Base-by-base conservation (phyloP, 2,329 filamentous ascomycete species). In the Fusarium temperatum region DNA sequence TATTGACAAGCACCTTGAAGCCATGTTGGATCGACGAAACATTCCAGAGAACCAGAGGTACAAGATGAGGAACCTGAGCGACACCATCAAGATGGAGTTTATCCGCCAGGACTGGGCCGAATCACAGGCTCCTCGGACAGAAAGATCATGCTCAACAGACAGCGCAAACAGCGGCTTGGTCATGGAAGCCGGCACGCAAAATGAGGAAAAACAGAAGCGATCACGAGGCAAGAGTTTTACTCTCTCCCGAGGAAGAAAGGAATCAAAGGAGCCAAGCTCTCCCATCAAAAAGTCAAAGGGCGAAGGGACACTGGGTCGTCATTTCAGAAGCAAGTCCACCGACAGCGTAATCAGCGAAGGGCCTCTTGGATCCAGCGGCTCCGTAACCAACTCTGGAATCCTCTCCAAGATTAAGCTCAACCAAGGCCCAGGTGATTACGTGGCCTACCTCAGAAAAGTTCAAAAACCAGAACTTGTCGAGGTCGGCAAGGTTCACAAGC, bases 21-120 rank as follows among this genome's bases (percentile, higher is more conserved):
- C 88, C 7, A 87, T 90, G 82, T 81, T 97, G 82, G 94, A 98
- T 80, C 91, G 95, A 24, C 90, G 96, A 73, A 98, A 98, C 78
- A 97, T 98, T 62, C 95, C 96, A 7, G 94, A 97, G 79, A 93
- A 98, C 73, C 95, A 98, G 87, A 89, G 96, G 63, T 94, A 96
- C 82, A 97, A 97, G 84, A 98, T 99, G 95, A 90, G 96, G 51
- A 95, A 92, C 64, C 86, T 99, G 68, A 94, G 94, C 72, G 89
- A 94, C 74, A 93, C 93, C 41, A 95, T 98, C 85, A 99, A 99
- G 84, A 94, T 95, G 80, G 95, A 98, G 80, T 97, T 99, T 78
- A 95, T 98, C 77, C 92, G 92, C 60, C 95, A 97, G 81, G 94
- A 98, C 80, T 94, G 93, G 87, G 90, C 89, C 12, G 92, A 93